Percentiles rank a stretch among this genome's conserved stretches.
phyloP scores from a whole-genome alignment of 2,329 filamentous ascomycete species.

The Acrocalymma vagum region DNA sequence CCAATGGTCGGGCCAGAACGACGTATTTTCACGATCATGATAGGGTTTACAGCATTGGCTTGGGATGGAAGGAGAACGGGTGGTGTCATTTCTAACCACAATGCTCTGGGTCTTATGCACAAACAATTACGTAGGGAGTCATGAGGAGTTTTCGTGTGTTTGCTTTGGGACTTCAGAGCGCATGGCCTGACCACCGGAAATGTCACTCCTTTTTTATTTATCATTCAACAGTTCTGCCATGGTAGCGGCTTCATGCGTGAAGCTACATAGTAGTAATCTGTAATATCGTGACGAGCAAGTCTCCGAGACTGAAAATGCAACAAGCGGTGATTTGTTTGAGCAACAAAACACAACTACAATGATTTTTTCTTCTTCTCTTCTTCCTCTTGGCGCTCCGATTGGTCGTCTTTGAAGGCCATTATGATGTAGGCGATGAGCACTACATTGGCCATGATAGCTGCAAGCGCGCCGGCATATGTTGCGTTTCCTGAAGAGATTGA shows the following conservation, averaged over 20 bases:
- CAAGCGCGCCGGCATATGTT: constrained; percentile 84
- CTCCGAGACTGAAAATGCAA: neutral
- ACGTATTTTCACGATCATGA: constrained; percentile 20
- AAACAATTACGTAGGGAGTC: constrained; percentile 24
- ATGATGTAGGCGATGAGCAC: constrained; percentile 91
- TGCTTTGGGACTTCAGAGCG: constrained; percentile 9
- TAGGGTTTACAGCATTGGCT: too few species aligned
- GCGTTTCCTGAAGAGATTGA: constrained; percentile 75
- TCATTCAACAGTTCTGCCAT: constrained; percentile 23
- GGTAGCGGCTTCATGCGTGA: constrained; percentile 12
- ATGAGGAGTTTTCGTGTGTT: constrained; percentile 13
- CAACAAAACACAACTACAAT: too few species aligned
- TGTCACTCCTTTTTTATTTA: constrained; percentile 26
- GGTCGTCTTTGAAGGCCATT: constrained; percentile 90
- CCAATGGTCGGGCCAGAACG: too few species aligned
- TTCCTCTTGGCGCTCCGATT: constrained; percentile 57
- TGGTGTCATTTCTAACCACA: constrained; percentile 14
- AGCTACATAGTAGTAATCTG: constrained; percentile 36
- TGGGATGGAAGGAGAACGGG: too few species aligned
- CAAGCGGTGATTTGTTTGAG: constrained; percentile 5
- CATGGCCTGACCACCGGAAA: constrained; percentile 8
- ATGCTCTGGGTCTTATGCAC: too few species aligned
- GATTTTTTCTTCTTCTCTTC: constrained; percentile 56
- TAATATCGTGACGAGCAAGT: constrained; percentile 28
- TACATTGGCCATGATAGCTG: constrained; percentile 89